phyloP scores from a whole-genome alignment of 805 yeast genomes.

The Candida nitratophila region DNA sequence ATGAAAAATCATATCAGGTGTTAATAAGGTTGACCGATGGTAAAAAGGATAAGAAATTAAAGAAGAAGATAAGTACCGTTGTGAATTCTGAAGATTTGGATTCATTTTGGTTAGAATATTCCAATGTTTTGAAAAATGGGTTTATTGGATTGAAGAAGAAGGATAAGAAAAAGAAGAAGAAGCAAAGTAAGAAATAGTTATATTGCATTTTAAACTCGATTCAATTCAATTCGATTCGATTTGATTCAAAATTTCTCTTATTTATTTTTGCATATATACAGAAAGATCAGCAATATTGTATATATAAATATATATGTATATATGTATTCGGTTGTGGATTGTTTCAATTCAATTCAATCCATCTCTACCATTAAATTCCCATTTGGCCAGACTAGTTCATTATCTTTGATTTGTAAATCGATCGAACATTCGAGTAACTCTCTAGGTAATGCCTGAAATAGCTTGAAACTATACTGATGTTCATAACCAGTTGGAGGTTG shows the following conservation, averaged over 20 bases:
- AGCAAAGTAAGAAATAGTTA: background rate
- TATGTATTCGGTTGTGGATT: too few species aligned
- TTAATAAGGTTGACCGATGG: constrained; percentile 66
- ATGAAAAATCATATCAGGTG: constrained; percentile 42
- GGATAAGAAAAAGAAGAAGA: constrained; percentile 61
- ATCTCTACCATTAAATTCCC: constrained; percentile 47
- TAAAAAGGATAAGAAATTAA: constrained; percentile 37
- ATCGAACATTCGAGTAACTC: constrained; percentile 29
- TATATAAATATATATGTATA: too few species aligned
- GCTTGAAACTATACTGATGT: constrained; percentile 41
- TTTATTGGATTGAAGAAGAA: constrained; percentile 74
- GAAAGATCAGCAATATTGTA: too few species aligned
- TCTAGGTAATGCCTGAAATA: constrained; percentile 55
- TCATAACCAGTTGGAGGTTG: constrained; percentile 27
- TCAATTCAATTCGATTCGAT: too few species aligned
- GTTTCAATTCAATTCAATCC: background rate
- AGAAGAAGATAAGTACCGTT: constrained; percentile 63
- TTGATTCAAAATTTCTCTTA: too few species aligned
- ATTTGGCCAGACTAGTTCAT: constrained; percentile 48
- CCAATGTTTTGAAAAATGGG: constrained; percentile 62
- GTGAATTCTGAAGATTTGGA: constrained; percentile 58
- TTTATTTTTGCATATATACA: too few species aligned
- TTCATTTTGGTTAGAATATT: constrained; percentile 70
- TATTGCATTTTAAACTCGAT: background rate
- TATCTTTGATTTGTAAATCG: constrained; percentile 31